Evolutionary conservation across 1,284 basidiomycete species (phyloP), one percentile per base, ranked within the genome.

Genomic region (Cutaneotrichosporon cyanovorans): DNA sequence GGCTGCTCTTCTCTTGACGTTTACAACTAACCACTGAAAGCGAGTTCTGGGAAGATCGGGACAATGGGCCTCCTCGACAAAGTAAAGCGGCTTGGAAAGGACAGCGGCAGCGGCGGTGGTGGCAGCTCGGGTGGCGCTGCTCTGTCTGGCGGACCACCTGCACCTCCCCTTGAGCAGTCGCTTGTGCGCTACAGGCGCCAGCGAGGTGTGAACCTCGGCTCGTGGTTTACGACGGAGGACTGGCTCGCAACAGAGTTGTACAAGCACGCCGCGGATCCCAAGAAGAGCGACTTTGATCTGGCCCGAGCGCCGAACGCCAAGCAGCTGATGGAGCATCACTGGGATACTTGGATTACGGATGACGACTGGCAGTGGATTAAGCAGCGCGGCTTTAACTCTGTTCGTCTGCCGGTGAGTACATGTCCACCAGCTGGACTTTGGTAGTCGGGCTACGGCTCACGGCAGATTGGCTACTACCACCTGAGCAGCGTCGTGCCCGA

Each of bases 121-220:
- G 6, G 34, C 31, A 5, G 46, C 42, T 20, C n/a, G n/a, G 30
- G 5, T 22, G 21, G 11, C 46, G 55, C 40, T 45, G 40, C 30
- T 19, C 21, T 51, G 31, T 51, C 43, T 5, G 37, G 45, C 20
- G 46, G 43, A 5, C 44, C 52, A 14, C 39, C 46, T 9, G 36
- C 58, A 1, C 55, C 52, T 1, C 42, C 55, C 0, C 47, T 60
- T 19, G 45, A 52, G n/a, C 49, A 53, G 9, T 55, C 57, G 5
- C 55, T 69, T 8, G 82, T 79, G 56, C 77, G 80, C 21, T 84
- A 81, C 68, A 77, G 87, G 37, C 82, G 82, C 64, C 87, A 89
- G 64, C 76, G 82, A 35, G 87, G 87, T 18, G 80, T 90, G 31
- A 91, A 90, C 65, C 78, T 91, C 11, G 87, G 87, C 78, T 62